Evolutionary conservation across 2,329 filamentous ascomycete genomes (phyloP), one percentile per base, ranked within the genome.

Genomic region (Calonectria multiphialidica): DNA sequence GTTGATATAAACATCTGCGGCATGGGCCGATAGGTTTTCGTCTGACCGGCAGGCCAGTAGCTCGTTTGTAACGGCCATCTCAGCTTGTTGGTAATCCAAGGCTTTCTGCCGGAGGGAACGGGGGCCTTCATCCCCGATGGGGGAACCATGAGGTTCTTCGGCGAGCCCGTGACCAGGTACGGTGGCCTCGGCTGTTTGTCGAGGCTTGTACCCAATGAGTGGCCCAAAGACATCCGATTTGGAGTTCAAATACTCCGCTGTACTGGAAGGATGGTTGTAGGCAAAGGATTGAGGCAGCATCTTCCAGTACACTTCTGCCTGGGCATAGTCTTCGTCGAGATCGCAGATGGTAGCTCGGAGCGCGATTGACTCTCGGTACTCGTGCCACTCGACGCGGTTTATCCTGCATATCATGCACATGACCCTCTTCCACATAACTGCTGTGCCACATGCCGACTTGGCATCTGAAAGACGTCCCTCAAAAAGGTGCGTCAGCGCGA

Each of bases 331-430:
- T 25, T 76, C 78, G 10, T 71, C 73, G 35, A 76, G 73, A 7
- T 80, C 70, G 25, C 75, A 77, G 8, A 80, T 79, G 7, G 69
- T 78, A 12, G 74, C 78, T 15, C 78, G 67, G 10, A 81, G 69
- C 0, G 76, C 79, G 16, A 79, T 50, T 5, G 77, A 79, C 13
- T 77, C 67, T 18, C 72, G 70, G 28, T 75, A 76, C 42, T 80
- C 75, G 13, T 63, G 30, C 47, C 45, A 69, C 25, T 71, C 35
- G 1, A 70, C 59, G 10, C 42, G 57, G 8, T 70, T 67, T 1
- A 25, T 49, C 59, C 76, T 79, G 30, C 71, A 66, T 1, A n/a
- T 47, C 59, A 77, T 78, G 30, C 71, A 66, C 12, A 80, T 69
- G 25, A 69, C 72, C 70, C 71, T 79, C 55, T 80, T 78, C 9